Percentiles rank a stretch among this genome's conserved stretches.
Evolutionary conservation across 805 yeast species (phyloP).

Genomic region (Lipomyces yamanashiensis): DNA sequence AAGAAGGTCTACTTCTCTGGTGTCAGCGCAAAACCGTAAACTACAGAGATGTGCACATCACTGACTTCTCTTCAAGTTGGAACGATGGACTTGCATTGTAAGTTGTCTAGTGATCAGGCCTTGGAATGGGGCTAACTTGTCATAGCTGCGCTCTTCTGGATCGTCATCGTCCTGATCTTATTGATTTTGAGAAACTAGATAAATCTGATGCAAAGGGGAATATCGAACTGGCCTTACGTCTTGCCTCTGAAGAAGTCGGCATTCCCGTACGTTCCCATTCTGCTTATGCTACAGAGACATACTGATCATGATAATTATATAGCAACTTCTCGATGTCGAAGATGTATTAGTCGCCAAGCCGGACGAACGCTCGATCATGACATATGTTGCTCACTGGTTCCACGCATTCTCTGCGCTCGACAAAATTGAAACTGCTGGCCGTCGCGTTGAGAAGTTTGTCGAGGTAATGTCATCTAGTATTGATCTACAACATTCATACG

Average conservation of each 20-base stretch:
- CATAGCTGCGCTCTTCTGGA: conserved; percentile 50
- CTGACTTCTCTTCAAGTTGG: conserved; percentile 63
- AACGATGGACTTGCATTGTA: conserved; percentile 54
- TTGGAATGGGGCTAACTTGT: background rate
- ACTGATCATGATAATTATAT: background rate
- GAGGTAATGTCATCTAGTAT: conserved; percentile 44
- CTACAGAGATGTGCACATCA: conserved; percentile 48
- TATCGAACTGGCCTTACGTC: conserved; percentile 48
- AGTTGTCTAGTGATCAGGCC: background rate
- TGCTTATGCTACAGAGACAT: background rate
- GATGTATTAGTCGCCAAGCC: conserved; percentile 57
- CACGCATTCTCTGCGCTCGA: conserved; percentile 50
- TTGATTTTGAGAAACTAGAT: conserved; percentile 46
- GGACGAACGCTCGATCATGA: conserved; percentile 64
- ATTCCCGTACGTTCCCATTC: conserved; percentile 47
- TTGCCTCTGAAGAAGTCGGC: conserved; percentile 53
- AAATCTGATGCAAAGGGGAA: conserved; percentile 43
- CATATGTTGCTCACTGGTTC: conserved; percentile 65
- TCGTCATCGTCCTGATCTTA: conserved; percentile 50
- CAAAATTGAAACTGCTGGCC: conserved; percentile 47
- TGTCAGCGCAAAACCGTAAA: conserved; percentile 53
- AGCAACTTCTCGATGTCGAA: conserved; percentile 56
- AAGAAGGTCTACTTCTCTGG: conserved; percentile 58
- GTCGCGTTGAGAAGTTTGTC: conserved; percentile 47
- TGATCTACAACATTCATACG: conserved; percentile 45